These are phyloP conservation scores for Ogataea sp. DNA, from an alignment of 805 yeast genomes.

Conservation along the genomic window DNA sequence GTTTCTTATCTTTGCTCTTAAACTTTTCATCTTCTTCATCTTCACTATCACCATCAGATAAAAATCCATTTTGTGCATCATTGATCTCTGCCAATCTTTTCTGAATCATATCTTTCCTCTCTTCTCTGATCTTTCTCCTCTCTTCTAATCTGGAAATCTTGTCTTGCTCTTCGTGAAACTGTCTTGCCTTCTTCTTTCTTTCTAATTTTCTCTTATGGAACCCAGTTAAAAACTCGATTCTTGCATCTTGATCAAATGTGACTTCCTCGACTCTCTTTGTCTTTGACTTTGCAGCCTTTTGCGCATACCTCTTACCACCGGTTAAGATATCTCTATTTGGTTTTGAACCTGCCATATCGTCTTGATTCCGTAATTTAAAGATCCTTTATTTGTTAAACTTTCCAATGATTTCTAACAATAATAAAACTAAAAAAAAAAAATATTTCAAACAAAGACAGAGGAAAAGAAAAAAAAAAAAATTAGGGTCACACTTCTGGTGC, in stretches of 20 bases:
- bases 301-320: slow-evolving; percentile 75
- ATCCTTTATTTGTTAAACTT: too few relatives aligned
- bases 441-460: too few relatives aligned
- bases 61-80: slow-evolving; percentile 28
- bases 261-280: slow-evolving; percentile 76
- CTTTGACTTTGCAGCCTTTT: slow-evolving; percentile 55
- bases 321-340: slow-evolving; percentile 81
- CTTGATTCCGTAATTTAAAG: too few relatives aligned
- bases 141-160: slow-evolving; percentile 67
- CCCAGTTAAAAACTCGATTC: slow-evolving; percentile 85
- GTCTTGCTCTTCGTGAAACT: slow-evolving; percentile 68
- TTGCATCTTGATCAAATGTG: slow-evolving; percentile 68
- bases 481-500: too few relatives aligned
- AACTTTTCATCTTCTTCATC: slow-evolving; percentile 23
- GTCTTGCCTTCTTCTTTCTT: slow-evolving; percentile 81
- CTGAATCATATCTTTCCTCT: slow-evolving; percentile 57
- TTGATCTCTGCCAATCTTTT: slow-evolving; percentile 54
- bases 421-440: too few relatives aligned
- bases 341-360: slow-evolving; percentile 17
- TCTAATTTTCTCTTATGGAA: slow-evolving; percentile 90
- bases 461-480: too few relatives aligned
- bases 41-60: slow-evolving; percentile 7
- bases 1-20: slow-evolving; percentile 8
- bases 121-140: slow-evolving; percentile 63
- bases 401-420: too few relatives aligned